Conservation (phyloP, 2,329 filamentous ascomycete species). For the Fusarium temperatum region DNA sequence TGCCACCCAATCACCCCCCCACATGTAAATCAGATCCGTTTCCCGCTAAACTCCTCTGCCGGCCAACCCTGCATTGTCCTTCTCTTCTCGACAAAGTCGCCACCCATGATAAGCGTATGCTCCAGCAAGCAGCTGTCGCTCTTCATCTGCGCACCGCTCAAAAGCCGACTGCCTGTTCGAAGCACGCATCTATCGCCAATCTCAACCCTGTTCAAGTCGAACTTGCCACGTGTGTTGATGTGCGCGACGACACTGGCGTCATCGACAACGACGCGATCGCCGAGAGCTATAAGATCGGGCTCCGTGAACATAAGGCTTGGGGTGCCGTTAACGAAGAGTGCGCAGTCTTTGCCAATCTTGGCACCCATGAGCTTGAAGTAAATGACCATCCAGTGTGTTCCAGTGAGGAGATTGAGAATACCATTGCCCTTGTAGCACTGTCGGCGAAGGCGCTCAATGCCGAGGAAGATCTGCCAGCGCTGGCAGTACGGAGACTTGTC, state of each 20-base stretch:
- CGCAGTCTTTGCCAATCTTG: constrained; percentile 4
- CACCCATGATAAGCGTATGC: constrained; percentile 14
- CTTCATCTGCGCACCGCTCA: constrained; percentile 11
- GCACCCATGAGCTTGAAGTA: constrained; percentile 6
- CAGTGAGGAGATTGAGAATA: not conserved
- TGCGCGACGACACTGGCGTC: constrained; percentile 14
- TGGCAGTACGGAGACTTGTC: constrained; percentile 11
- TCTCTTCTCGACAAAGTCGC: constrained; percentile 4
- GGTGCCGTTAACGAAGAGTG: not conserved
- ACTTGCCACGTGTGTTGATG: constrained; percentile 13
- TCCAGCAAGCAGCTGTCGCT: constrained; percentile 11
- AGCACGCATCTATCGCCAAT: constrained; percentile 3
- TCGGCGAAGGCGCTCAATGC: not conserved
- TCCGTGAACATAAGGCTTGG: constrained; percentile 10
- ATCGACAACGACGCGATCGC: not conserved
- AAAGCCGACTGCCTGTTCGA: not conserved
- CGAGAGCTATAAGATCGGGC: not conserved
- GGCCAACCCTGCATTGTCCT: constrained; percentile 15
- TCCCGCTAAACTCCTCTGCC: not conserved
- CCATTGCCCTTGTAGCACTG: not conserved
- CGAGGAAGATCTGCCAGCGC: constrained; percentile 15
- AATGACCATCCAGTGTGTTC: not conserved
- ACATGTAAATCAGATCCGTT: not conserved
- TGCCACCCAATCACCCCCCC: not conserved
- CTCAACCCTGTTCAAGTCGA: constrained; percentile 2